Base-by-base conservation (phyloP, 1,139 yeast species). In the Hyphopichia fennica region DNA sequence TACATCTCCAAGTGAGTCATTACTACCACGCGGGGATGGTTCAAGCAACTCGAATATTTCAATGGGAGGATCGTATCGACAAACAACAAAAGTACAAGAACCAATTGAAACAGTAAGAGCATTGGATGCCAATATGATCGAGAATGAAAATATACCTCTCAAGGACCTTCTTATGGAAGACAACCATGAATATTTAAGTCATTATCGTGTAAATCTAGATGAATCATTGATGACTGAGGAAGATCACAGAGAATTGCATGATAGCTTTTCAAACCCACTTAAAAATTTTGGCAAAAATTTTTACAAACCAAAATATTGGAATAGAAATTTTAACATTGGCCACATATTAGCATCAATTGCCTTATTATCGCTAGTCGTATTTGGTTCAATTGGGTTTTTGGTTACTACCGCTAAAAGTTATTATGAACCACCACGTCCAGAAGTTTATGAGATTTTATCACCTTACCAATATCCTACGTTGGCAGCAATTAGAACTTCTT, bases 401-500 rank as follows among this genome's bases (percentile, higher is more conserved):
- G 40, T 51, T 1, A 30, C 38, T 7, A 45, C 44, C 14, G 53
- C 46, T 3, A 42, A 40, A 16, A n/a, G 33, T 4, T 34, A 18
- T 15, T 45, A 38, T 31, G 33, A 29, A 32, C 17, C 28, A 7
- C 34, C 34, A n/a, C 20, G 25, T 3, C 56, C 56, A 3, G 51
- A 53, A 40, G 43, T 50, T 3, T 48, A 52, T 39, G 61, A 56
- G 40, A 31, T 52, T 3, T 44, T 53, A 32, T 44, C 56, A 11
- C 38, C 30, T 3, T 53, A 60, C 41, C 40, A 34, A 25, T 63
- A 60, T 41, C 63, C 63, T 2, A 45, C 53, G 10, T 41, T 62
- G 19, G 44, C 57, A 9, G 58, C 66, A 3, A 53, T 62, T 33
- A 46, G 67, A 31, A 52, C 59, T 2, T 37, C 46, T n/a, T 49